These are phyloP conservation scores for Lipomyces orientalis DNA, from an alignment of 805 yeast genomes.

Conservation along the genomic window DNA sequence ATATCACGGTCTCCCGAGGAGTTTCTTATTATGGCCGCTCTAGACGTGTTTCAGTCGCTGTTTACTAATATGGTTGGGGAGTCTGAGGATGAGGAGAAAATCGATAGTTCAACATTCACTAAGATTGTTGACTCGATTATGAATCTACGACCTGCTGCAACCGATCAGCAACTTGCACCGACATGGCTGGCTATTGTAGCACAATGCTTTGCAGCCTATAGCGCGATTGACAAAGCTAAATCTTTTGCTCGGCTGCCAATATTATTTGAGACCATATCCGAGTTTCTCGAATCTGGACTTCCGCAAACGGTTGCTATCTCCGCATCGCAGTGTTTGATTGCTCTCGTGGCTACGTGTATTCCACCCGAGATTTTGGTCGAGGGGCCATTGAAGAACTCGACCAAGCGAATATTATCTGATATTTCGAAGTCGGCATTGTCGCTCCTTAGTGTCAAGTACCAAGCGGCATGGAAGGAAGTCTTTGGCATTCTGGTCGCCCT, in stretches of 20 bases:
- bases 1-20: constrained; percentile 85
- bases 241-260: constrained; percentile 64
- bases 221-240: constrained; percentile 56
- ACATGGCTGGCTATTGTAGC: constrained; percentile 96
- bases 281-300: constrained; percentile 71
- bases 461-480: constrained; percentile 74
- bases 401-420: constrained; percentile 53
- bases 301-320: constrained; percentile 66
- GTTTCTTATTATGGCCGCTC: constrained; percentile 78
- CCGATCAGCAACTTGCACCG: constrained; percentile 85
- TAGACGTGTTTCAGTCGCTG: constrained; percentile 80
- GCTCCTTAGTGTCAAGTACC: constrained; percentile 58
- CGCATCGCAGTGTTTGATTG: constrained; percentile 86
- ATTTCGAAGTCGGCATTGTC: constrained; percentile 36
- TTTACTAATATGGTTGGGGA: constrained; percentile 63
- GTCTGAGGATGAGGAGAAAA: constrained; percentile 49
- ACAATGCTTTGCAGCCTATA: constrained; percentile 68
- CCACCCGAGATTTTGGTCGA: constrained; percentile 63
- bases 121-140: constrained; percentile 72
- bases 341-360: constrained; percentile 70
- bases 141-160: constrained; percentile 78
- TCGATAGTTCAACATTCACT: constrained; percentile 66
- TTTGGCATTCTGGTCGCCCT: constrained; percentile 69
- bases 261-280: constrained; percentile 60
- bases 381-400: constrained; percentile 37